Evolutionary conservation across 2,329 filamentous ascomycete species (phyloP), one percentile per base, ranked within the genome.

Genomic region (Parascedosporium putredinis): DNA sequence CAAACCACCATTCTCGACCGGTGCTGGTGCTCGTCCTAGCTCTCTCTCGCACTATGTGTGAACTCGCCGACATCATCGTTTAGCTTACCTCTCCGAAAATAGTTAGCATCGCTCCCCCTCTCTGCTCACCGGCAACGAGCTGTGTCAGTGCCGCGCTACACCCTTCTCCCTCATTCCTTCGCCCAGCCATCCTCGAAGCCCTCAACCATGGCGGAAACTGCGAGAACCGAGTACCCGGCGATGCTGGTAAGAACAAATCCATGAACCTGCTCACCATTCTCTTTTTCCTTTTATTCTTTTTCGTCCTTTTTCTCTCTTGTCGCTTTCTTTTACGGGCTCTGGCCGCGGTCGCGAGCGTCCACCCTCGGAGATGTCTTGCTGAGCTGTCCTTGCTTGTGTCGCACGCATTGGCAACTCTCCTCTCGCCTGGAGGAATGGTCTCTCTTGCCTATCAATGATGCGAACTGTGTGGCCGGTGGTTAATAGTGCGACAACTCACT

Each of bases 191-290:
- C 36, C 22, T 48, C 20, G 16, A 54, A 51, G 63, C 60, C 57
- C 83, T 83, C 58, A 67, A n/a, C 61, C 61, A 88, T 88, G 81
- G 84, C 87, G 53, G 83, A 84, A 62, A 78, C 91, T 62, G 83
- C 86, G 65, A 81, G 89, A 69, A 77, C 86, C 67, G 91, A 96
- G 69, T 97, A 97, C 75, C 89, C 91, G 67, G 84, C 83, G 59
- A 84, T 97, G 79, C 83, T 95, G 83, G 91, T 96, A 76, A 75
- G 85, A 29, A 53, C 54, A 47, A 50, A 55, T 44, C 43, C n/a
- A n/a, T 18, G 8, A 23, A 25, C 10, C 36, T 40, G n/a, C n/a
- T n/a, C n/a, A n/a, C 33, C 44, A 45, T 43, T 29, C n/a, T 31
- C 6, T 7, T 31, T 31, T 6, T 31, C 12, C 27, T 31, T 31